These are phyloP conservation scores for Hippophae rhamnoides DNA, from an alignment of 306 rosid genomes.

Conservation along the genomic window DNA sequence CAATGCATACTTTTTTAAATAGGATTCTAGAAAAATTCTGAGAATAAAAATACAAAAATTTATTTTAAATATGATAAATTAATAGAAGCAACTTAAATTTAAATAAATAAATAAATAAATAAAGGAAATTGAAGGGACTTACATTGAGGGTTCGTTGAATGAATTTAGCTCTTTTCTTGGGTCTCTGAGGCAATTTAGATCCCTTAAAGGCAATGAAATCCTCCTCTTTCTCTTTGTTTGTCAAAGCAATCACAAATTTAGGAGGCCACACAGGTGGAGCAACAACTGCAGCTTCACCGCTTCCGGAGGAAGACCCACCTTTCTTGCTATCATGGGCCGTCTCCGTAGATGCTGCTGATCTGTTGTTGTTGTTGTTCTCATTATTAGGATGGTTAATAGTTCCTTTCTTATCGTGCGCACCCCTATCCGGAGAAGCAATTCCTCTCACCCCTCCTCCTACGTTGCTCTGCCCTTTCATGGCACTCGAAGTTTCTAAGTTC, in stretches of 20 bases:
- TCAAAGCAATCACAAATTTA: conserved; percentile 78
- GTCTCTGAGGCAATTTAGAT: conserved; percentile 83
- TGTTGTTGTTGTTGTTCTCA: conserved; percentile 40
- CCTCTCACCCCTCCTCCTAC: conserved; percentile 52
- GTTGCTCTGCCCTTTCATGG: conserved; percentile 83
- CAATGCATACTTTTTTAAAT: neutral
- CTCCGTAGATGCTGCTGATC: conserved; percentile 71
- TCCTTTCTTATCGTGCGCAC: conserved; percentile 81
- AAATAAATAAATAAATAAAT: neutral
- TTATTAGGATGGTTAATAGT: conserved; percentile 15
- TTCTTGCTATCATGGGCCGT: conserved; percentile 92
- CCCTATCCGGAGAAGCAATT: conserved; percentile 76
- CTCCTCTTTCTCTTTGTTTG: conserved; percentile 90
- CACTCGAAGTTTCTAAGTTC: conserved; percentile 62
- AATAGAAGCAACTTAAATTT: neutral
- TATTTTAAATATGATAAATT: too few relatives aligned
- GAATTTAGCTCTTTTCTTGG: conserved; percentile 80
- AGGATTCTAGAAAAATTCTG: neutral
- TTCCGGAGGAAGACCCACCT: conserved; percentile 72
- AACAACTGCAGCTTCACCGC: conserved; percentile 50
- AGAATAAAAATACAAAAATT: neutral
- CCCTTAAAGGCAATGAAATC: conserved; percentile 90
- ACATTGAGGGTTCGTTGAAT: conserved; percentile 86
- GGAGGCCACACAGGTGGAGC: conserved; percentile 74
- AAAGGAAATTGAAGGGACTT: conserved; percentile 27